These are phyloP conservation scores for Penicillium pulvis DNA, from an alignment of 495 filamentous ascomycete species.

Conservation along the genomic window DNA sequence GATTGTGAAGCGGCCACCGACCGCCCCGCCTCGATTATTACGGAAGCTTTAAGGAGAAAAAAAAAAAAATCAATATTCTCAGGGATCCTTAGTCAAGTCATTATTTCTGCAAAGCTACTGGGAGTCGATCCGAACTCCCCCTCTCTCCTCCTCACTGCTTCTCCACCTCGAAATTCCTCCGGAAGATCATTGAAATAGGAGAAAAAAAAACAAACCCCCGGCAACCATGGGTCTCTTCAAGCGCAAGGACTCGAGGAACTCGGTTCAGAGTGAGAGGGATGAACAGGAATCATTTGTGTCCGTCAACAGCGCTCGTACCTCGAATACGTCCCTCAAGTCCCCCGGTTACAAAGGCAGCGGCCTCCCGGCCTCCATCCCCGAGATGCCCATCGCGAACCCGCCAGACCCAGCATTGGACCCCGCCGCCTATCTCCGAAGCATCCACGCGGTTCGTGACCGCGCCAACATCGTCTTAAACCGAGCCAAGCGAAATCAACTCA, in stretches of 20 bases:
- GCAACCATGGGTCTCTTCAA: constrained; percentile 58
- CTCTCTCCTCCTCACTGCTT: constrained; percentile 2
- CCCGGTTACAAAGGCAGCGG: constrained; percentile 48
- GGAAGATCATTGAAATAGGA: background rate
- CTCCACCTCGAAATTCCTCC: constrained; percentile 3
- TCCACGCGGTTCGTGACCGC: constrained; percentile 84
- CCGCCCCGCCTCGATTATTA: constrained; percentile 17
- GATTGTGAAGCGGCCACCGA: constrained; percentile 21
- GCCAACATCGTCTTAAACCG: constrained; percentile 71
- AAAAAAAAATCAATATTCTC: background rate
- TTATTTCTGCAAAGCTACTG: background rate
- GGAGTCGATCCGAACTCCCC: background rate
- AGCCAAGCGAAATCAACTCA: constrained; percentile 75
- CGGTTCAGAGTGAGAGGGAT: constrained; percentile 50
- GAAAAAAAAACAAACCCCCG: background rate
- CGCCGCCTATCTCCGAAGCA: constrained; percentile 87
- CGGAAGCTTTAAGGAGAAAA: constrained; percentile 9
- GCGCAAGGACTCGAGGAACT: constrained; percentile 59
- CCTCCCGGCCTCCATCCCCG: constrained; percentile 53
- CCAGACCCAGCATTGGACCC: constrained; percentile 92
- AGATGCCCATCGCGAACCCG: constrained; percentile 76
- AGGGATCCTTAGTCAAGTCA: background rate
- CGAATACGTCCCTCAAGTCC: constrained; percentile 58
- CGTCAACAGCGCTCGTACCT: constrained; percentile 52
- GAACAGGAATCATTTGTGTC: constrained; percentile 50